phyloP scores from a whole-genome alignment of 2,329 filamentous ascomycete species.

The Microcyclosporella mali region DNA sequence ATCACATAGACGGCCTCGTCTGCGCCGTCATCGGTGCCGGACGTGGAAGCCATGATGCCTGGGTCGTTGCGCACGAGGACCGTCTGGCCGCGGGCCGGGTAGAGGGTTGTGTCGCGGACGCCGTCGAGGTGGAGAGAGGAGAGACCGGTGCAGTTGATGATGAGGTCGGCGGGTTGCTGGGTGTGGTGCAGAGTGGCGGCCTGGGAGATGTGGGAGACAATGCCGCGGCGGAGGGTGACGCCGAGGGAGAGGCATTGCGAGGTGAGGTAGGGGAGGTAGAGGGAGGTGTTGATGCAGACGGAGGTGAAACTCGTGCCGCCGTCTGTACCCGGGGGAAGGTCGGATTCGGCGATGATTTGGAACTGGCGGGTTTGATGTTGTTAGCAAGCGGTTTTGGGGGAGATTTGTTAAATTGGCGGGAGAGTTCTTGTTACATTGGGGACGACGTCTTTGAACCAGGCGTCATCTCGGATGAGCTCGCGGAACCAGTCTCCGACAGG shows the following conservation, averaged over 20 bases:
- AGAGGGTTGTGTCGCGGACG: conserved; percentile 66
- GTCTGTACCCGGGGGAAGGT: conserved; percentile 58
- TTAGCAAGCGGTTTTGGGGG: conserved; percentile 7
- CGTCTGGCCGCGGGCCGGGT: conserved; percentile 75
- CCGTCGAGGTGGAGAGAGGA: conserved; percentile 70
- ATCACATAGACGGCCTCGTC: conserved; percentile 76
- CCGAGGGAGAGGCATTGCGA: conserved; percentile 72
- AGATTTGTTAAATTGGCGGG: not conserved
- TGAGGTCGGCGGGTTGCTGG: conserved; percentile 55
- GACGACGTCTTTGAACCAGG: conserved; percentile 68
- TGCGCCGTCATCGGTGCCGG: conserved; percentile 65
- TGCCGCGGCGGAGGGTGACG: conserved; percentile 47
- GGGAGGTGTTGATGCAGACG: conserved; percentile 82
- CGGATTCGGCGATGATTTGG: conserved; percentile 25
- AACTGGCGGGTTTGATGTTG: conserved; percentile 27
- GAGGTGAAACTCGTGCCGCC: conserved; percentile 72
- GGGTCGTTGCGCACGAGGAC: conserved; percentile 77
- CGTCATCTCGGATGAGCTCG: conserved; percentile 56
- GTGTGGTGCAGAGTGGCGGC: conserved; percentile 57
- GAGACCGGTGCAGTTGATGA: conserved; percentile 83
- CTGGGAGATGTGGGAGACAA: conserved; percentile 62
- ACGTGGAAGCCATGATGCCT: conserved; percentile 61
- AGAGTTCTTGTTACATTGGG: conserved; percentile 54
- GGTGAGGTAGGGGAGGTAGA: conserved; percentile 82
- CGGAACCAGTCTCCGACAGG: conserved; percentile 56